Conservation (phyloP, 495 filamentous ascomycete species). For the Oidiodendron maius region DNA sequence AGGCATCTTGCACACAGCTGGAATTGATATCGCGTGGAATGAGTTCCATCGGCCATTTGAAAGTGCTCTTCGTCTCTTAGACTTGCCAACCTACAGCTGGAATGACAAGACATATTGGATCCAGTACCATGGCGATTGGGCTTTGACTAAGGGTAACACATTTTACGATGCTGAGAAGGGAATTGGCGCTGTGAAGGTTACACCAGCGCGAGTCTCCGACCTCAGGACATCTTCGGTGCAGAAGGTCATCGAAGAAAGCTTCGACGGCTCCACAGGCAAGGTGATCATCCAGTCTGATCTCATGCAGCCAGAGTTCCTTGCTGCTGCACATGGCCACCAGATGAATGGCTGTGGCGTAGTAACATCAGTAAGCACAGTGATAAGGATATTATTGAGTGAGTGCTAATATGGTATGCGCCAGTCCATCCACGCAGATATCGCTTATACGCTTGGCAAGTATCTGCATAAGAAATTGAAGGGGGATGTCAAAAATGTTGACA, state of each 20-base stretch:
- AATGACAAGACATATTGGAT: slow-evolving; percentile 81
- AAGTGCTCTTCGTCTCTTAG: slow-evolving; percentile 50
- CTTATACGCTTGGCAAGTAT: slow-evolving; percentile 64
- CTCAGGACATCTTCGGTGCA: slow-evolving; percentile 40
- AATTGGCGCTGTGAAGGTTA: slow-evolving; percentile 26
- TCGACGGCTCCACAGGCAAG: slow-evolving; percentile 43
- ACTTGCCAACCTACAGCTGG: slow-evolving; percentile 69
- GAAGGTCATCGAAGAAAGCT: slow-evolving; percentile 46
- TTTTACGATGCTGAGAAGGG: slow-evolving; percentile 28
- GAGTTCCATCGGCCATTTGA: slow-evolving; percentile 70
- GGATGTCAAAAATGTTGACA: slow-evolving; percentile 40
- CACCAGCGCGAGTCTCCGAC: slow-evolving; percentile 35
- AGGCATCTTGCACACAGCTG: slow-evolving; percentile 52
- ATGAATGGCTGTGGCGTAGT: slow-evolving; percentile 50
- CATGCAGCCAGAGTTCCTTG: slow-evolving; percentile 46
- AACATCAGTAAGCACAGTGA: slow-evolving; percentile 27
- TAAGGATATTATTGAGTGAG: not conserved
- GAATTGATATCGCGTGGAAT: slow-evolving; percentile 67
- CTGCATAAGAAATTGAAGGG: slow-evolving; percentile 52
- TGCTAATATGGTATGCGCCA: not conserved
- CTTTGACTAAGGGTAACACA: slow-evolving; percentile 63
- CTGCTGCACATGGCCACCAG: slow-evolving; percentile 57
- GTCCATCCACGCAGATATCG: slow-evolving; percentile 70
- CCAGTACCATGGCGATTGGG: slow-evolving; percentile 61
- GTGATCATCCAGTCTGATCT: slow-evolving; percentile 64